Evolutionary conservation across 768 basidiomycete species (phyloP).

Genomic region (Austroboletus festivus): DNA sequence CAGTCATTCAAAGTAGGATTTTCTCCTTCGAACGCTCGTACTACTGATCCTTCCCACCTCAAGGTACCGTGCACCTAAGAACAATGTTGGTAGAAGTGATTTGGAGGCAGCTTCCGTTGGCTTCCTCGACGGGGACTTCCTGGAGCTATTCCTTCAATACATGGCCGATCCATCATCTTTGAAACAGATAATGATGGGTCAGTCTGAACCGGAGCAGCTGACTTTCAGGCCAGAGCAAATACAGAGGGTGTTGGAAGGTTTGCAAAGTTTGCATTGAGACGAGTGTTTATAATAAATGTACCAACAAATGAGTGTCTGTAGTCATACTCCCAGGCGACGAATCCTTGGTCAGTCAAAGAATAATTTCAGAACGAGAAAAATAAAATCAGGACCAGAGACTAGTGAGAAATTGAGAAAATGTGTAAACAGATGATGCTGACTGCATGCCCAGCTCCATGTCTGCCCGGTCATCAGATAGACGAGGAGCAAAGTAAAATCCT

Average conservation of each 20-base stretch:
- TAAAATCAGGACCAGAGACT: conserved; percentile 12
- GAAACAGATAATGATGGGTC: conserved; percentile 54
- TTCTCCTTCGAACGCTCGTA: background rate
- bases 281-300: conserved; percentile 8
- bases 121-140: conserved; percentile 86
- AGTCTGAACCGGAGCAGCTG: conserved; percentile 57
- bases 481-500: conserved; percentile 91
- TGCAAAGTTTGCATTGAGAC: conserved; percentile 55
- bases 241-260: conserved; percentile 43
- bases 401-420: conserved; percentile 8
- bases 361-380: background rate
- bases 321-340: conserved; percentile 6
- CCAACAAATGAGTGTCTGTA: conserved; percentile 17
- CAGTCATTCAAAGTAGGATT: conserved; percentile 57
- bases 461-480: conserved; percentile 21
- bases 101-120: conserved; percentile 57
- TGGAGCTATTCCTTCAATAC: conserved; percentile 62
- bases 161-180: conserved; percentile 39
- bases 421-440: background rate
- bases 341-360: conserved; percentile 3
- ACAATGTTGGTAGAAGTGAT: conserved; percentile 53
- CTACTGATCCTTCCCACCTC: conserved; percentile 3
- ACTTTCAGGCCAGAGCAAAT: conserved; percentile 37
- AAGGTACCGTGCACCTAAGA: conserved; percentile 73
- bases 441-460: conserved; percentile 5